phyloP scores from a whole-genome alignment of 202 grass and related monocot species.

The Panicum virgatum region DNA sequence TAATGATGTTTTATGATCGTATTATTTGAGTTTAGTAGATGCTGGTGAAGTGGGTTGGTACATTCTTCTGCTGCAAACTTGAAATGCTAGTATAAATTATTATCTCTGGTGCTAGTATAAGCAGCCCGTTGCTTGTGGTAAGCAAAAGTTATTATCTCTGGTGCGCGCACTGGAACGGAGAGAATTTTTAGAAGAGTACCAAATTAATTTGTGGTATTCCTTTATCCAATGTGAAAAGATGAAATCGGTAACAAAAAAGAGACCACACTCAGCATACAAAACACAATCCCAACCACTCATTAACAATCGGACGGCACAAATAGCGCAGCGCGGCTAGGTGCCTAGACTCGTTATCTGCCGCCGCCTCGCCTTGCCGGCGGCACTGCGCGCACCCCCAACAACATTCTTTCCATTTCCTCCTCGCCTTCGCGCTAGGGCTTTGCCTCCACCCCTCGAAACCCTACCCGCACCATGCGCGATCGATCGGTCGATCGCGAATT shows the following conservation, averaged over 20 bases:
- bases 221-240: too few species aligned
- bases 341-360: not conserved
- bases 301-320: not conserved
- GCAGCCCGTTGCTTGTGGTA: not conserved
- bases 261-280: too few species aligned
- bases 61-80: too few species aligned
- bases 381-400: not conserved
- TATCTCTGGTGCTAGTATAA: too few species aligned
- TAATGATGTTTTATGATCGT: not conserved
- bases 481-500: constrained; percentile 29
- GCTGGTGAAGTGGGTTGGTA: too few species aligned
- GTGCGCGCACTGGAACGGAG: too few species aligned
- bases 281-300: too few species aligned
- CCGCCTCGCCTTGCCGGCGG: not conserved
- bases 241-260: too few species aligned
- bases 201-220: too few species aligned
- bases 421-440: constrained; percentile 6
- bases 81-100: not conserved
- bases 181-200: too few species aligned
- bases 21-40: not conserved
- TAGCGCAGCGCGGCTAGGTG: not conserved
- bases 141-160: too few species aligned
- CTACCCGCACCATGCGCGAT: constrained; percentile 9
- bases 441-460: constrained; percentile 15
- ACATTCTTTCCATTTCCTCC: not conserved